Evolutionary conservation across 345 rosid genomes (phyloP).

Genomic region (Populus nigra): DNA sequence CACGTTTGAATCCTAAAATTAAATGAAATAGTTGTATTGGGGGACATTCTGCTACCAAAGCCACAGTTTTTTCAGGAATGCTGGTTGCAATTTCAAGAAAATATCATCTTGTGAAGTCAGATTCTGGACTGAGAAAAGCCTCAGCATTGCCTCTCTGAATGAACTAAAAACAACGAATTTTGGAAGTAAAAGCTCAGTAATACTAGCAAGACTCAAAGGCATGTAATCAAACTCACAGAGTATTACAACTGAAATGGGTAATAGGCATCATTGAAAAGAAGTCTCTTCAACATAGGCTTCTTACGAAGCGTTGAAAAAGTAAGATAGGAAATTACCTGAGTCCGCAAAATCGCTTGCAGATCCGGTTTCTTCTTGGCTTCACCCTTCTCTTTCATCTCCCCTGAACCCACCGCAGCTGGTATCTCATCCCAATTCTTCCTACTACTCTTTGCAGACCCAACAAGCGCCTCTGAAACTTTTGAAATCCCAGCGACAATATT

Average conservation of each 20-base stretch:
- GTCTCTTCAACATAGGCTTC: not conserved
- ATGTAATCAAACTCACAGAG: not conserved
- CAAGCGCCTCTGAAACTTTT: slow-evolving; percentile 64
- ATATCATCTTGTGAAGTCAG: not conserved
- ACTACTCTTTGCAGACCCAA: slow-evolving; percentile 44
- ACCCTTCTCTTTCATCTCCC: slow-evolving; percentile 48
- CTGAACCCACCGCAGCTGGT: slow-evolving; percentile 18
- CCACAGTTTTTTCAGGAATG: not conserved
- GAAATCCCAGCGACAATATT: slow-evolving; percentile 62
- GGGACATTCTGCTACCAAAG: not conserved
- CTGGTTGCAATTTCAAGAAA: not conserved
- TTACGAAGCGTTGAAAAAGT: not conserved
- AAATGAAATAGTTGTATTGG: not conserved
- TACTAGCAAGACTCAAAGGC: not conserved
- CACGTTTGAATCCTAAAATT: not conserved
- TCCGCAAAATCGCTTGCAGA: slow-evolving; percentile 69
- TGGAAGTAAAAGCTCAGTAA: not conserved
- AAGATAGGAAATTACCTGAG: slow-evolving; percentile 52
- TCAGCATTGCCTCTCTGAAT: not conserved
- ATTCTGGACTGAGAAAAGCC: not conserved
- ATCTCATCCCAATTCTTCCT: slow-evolving; percentile 77
- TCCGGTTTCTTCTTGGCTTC: slow-evolving; percentile 52
- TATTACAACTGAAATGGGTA: no score
- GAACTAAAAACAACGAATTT: not conserved
- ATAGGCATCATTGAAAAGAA: not conserved